A percentile compares a stretch with the other conserved stretches of the same genome.
These are phyloP conservation scores for Torulaspora microellipsoides DNA, from an alignment of 805 yeast species.

Conservation along the genomic window DNA sequence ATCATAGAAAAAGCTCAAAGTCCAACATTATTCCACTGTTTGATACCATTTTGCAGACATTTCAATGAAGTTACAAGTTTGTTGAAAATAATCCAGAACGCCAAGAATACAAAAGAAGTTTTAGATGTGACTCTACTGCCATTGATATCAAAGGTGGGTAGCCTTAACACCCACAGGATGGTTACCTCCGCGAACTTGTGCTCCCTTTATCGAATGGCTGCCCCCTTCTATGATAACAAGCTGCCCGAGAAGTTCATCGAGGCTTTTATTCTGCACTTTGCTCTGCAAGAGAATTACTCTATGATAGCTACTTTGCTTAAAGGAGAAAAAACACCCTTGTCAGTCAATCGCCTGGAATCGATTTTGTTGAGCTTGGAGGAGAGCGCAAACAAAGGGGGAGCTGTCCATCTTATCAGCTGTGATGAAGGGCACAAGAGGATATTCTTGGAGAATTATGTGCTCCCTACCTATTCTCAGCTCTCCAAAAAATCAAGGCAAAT, in stretches of 20 bases:
- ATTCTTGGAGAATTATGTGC: slow-evolving; percentile 5
- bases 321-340: not conserved
- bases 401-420: not conserved
- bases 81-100: slow-evolving; percentile 11
- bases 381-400: not conserved
- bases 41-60: slow-evolving; percentile 24
- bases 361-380: slow-evolving; percentile 4
- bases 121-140: slow-evolving; percentile 11
- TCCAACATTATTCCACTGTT: slow-evolving; percentile 10
- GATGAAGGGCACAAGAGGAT: not conserved
- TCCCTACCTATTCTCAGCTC: slow-evolving; percentile 10
- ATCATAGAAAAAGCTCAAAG: slow-evolving; percentile 17
- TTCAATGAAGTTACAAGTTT: slow-evolving; percentile 20
- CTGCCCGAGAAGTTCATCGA: slow-evolving; percentile 10
- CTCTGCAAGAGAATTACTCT: slow-evolving; percentile 12
- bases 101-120: slow-evolving; percentile 12
- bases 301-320: slow-evolving; percentile 12
- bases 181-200: slow-evolving; percentile 15
- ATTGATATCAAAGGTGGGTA: slow-evolving; percentile 10
- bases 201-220: slow-evolving; percentile 11
- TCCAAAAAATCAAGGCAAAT: slow-evolving; percentile 4
- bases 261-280: slow-evolving; percentile 12
- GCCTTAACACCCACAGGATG: slow-evolving; percentile 7
- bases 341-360: slow-evolving; percentile 7
- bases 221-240: slow-evolving; percentile 6